Base-by-base conservation (phyloP, 78 protist genomes). In the Dictyostelium brefeldianum region DNA sequence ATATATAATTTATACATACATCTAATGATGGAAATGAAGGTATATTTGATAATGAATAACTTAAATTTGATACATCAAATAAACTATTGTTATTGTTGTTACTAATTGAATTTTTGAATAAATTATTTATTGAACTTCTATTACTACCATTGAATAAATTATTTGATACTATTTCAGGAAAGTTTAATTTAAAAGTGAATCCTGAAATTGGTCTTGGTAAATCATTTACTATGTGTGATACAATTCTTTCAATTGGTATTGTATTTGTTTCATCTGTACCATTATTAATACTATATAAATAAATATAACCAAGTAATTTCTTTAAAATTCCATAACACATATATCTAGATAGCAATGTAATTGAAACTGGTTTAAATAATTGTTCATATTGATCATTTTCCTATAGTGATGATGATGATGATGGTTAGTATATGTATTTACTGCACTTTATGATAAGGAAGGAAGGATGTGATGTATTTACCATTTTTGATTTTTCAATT, bases 151-250 rank as follows among this genome's bases (percentile, higher is more conserved):
- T 36, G 43, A 36, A 36, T 36, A 36, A 36, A 43, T 36, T n/a
- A 20, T n/a, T n/a, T 22, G 79, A n/a, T 17, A n/a, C 4, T 17
- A 73, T 46, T 7, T 73, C 51, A 15, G 84, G 95, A 69, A 74
- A 67, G 36, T 46, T 56, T 36, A 56, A 27, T 15, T 22, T 84
- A 31, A 84, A 54, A 50, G 25, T 22, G 22, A 75, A 87, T 4
- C 96, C 96, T 29, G 74, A 18, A 7, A 83, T 78, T 14, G 89
- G 89, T 43, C 89, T 25, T 27, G 96, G 96, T 43, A 83, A 51
- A 57, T 94, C 96, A 46, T 78, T 31, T 2, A 84, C 43, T 14
- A 94, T 43, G 79, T 94, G 65, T 71, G 90, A 78, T 43, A 94
- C 47, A n/a, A 84, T 47, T 51, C 96, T 59, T 78, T 94, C 96